Percentiles rank a stretch among this genome's conserved stretches.
These are phyloP conservation scores for Candolleomyces aberdarensis DNA, from an alignment of 768 basidiomycete genomes.

Conservation along the genomic window DNA sequence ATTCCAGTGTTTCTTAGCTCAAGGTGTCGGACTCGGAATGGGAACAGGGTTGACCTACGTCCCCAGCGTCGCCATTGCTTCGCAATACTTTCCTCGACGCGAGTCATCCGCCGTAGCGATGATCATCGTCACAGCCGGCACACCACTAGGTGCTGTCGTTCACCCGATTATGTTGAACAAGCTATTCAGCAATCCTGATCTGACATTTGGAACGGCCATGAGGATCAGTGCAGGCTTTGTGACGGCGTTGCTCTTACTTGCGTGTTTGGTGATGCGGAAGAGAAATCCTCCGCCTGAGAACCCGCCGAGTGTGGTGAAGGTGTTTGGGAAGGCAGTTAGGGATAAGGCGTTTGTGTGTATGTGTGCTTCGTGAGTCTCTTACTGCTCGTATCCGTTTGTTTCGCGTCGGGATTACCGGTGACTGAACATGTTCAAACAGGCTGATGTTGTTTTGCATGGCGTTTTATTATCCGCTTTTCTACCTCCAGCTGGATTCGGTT, in stretches of 20 bases:
- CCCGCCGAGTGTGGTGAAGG: constrained; percentile 3
- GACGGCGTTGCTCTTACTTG: constrained; percentile 7
- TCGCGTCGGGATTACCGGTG: background rate
- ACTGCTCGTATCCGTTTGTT: background rate
- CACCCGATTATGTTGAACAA: constrained; percentile 51
- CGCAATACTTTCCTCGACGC: constrained; percentile 38
- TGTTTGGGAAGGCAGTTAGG: constrained; percentile 9
- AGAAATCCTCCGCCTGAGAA: constrained; percentile 26
- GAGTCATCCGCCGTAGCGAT: constrained; percentile 35
- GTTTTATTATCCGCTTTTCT: constrained; percentile 35
- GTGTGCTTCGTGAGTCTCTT: constrained; percentile 11
- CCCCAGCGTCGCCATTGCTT: constrained; percentile 37
- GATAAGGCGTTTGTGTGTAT: constrained; percentile 15
- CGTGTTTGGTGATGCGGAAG: constrained; percentile 25
- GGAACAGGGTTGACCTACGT: constrained; percentile 38
- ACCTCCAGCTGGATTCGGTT: constrained; percentile 35
- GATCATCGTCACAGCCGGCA: constrained; percentile 21
- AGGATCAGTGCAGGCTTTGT: constrained; percentile 9
- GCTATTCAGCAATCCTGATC: constrained; percentile 24
- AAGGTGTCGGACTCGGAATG: constrained; percentile 42
- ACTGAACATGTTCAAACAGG: background rate
- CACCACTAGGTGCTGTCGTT: constrained; percentile 24
- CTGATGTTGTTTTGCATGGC: constrained; percentile 16
- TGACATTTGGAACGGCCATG: constrained; percentile 23
- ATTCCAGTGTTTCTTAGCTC: constrained; percentile 28